Base-by-base conservation (phyloP, 2,329 filamentous ascomycete genomes). In the Huntiella savannae region DNA sequence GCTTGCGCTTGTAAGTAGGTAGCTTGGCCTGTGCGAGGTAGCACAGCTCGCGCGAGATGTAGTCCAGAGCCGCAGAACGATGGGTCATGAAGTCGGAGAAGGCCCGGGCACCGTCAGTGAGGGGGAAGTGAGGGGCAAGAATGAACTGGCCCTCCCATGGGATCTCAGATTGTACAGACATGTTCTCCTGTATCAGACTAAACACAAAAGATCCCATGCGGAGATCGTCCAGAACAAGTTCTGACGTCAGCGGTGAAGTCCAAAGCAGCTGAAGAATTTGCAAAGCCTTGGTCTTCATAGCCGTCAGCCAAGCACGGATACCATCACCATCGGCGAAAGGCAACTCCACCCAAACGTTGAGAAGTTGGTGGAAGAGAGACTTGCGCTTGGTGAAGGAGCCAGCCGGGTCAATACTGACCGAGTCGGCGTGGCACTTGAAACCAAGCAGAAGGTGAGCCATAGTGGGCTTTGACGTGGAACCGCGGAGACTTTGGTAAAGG, bases 381-480 rank as follows among this genome's bases (percentile, higher is more conserved):
- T 71, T 71, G 11, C 76, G 73, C 12, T 73, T 67, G 10, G 77
- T 73, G 59, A 94, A 92, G 2, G 81, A 62, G 41, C 85, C 73
- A 22, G 77, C 72, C 1, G 75, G 63, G 43, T 80, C 70, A 32
- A 91, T 65, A 17, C 75, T 75, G 2, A 96, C 66, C 7, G 71
- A 71, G 51, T 77, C 78, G 33, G 79, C 73, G 38, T 77, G 74
- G 55, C 85, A 92, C 47, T 73, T 73, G 59, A 98, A 95, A 0
- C 91, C 91, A 4, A 98, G 74, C 2, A 98, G 67, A 40, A 93
- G 69, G 59, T 98, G 92, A 0, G 88, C 91, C 53, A 98, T 79
- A 2, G 81, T 92, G 4, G 91, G 87, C 54, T 78, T 75, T 54
- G 80, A 73, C 1, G 82, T 78, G 19, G 79, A 80, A 33, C 80